These are phyloP conservation scores for Pilasporangium apinafurcum DNA, from an alignment of 352 stramenopile species.

Conservation along the genomic window DNA sequence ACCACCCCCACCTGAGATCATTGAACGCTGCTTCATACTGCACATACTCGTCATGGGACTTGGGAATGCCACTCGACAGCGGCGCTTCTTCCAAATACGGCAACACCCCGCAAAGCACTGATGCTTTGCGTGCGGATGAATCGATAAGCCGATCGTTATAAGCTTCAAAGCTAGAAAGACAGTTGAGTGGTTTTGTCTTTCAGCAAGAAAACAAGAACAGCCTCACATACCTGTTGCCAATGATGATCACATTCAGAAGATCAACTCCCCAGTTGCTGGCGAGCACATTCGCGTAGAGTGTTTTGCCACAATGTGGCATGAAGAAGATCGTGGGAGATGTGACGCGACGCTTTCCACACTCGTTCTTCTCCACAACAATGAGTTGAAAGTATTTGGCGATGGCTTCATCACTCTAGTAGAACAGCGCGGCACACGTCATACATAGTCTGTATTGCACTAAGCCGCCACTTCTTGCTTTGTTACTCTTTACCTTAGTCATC, in stretches of 20 bases:
- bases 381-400: constrained; percentile 42
- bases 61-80: constrained; percentile 30
- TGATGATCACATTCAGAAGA: constrained; percentile 46
- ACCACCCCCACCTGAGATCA: constrained; percentile 37
- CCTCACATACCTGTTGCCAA: constrained; percentile 75
- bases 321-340: constrained; percentile 74
- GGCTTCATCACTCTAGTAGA: constrained; percentile 38
- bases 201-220: neutral
- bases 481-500: constrained; percentile 55
- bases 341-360: constrained; percentile 39
- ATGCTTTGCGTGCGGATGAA: constrained; percentile 25
- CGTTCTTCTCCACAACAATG: constrained; percentile 49
- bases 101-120: constrained; percentile 39
- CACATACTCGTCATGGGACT: constrained; percentile 43
- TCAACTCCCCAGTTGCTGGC: constrained; percentile 62
- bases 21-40: constrained; percentile 77
- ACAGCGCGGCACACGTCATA: neutral
- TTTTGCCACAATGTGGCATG: constrained; percentile 88
- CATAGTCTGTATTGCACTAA: neutral
- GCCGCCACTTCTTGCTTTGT: neutral
- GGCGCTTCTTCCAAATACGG: constrained; percentile 40
- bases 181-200: neutral
- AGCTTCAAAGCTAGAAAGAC: constrained; percentile 48
- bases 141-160: constrained; percentile 67
- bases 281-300: constrained; percentile 88